Base-by-base conservation (phyloP, 345 rosid species). In the Noccaea bulbosa region DNA sequence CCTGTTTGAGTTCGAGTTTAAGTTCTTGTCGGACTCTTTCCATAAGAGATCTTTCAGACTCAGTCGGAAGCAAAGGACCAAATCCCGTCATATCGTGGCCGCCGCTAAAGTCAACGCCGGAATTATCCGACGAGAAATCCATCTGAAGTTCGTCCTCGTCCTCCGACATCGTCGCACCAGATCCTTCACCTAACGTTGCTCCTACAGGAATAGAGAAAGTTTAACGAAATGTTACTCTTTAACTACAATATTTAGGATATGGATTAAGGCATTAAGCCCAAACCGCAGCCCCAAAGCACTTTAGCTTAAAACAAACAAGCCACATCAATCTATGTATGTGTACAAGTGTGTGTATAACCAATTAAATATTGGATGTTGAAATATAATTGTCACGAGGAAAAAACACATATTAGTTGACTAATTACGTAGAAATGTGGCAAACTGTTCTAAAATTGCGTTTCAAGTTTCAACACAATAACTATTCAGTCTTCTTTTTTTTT, bases 11-110 rank as follows among this genome's bases (percentile, higher is more conserved):
- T 75, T 94, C 99, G 40, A 94, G 85, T 83, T 89, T 94, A 47
- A 94, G 74, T 72, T 94, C 99, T 77, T 91, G 97, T n/a, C 99
- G 79, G 34, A 94, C 99, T 77, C 99, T 83, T 78, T 94, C 99
- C 99, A 94, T 94, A n/a, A 94, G 81, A 76, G 99, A 86, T 72
- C 99, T 81, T 82, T 94, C 99, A 0, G 99, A 91, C 73, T 94
- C 99, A 1, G 99, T 88, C 3, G 97, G 99, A 65, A 91, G 85
- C 57, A 91, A 78, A 7, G 99, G 97, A 50, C 99, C 99, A 61
- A 94, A 88, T 32, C 99, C 97, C 71, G 88, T 91, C 78, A 91
- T 73, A 60, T 91, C 96, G 37, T 86, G 87, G 3, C 75, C 56
- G 8, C 66, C 17, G 11, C 35, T 69, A 62, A 61, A 61, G 14